A percentile compares a stretch with the other conserved stretches of the same genome.
These are phyloP conservation scores for Gracilaria domingensis DNA, from an alignment of 23 red algal species.

Conservation along the genomic window DNA sequence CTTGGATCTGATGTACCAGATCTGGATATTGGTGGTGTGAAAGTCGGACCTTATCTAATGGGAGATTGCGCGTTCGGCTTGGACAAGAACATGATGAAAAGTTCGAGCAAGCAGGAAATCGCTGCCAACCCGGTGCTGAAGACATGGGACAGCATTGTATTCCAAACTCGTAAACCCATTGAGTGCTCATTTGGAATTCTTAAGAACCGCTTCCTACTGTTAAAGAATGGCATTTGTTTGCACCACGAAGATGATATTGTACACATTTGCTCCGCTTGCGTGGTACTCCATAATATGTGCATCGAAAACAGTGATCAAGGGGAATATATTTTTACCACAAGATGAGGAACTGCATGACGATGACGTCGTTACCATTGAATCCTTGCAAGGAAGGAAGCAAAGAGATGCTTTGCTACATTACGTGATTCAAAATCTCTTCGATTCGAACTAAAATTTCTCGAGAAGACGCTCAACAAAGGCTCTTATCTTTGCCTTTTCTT, in stretches of 20 bases:
- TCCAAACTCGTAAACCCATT: background rate
- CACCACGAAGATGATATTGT: background rate
- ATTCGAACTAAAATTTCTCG: no score
- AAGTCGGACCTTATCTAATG: conserved; percentile 1
- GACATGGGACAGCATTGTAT: conserved; percentile 24
- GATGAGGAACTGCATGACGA: background rate
- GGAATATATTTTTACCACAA: background rate
- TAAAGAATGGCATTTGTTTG: background rate
- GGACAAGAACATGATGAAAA: conserved; percentile 19
- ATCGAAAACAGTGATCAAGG: background rate
- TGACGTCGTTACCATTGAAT: background rate
- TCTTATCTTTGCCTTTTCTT: no score
- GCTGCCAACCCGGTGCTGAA: background rate
- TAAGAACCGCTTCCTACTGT: background rate
- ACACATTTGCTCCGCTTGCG: conserved; percentile 21
- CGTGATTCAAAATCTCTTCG: no score
- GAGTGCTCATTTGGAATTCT: conserved; percentile 11
- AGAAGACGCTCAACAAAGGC: no score
- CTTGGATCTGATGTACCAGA: background rate
- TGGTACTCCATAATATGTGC: no score
- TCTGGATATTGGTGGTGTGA: background rate
- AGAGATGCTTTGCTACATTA: no score
- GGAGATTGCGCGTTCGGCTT: conserved; percentile 39
- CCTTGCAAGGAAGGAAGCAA: background rate
- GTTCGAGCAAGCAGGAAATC: background rate